A percentile compares a stretch with the other conserved stretches of the same genome.
Conservation (phyloP, 1,284 basidiomycete genomes). For the Coniophora puteana region DNA sequence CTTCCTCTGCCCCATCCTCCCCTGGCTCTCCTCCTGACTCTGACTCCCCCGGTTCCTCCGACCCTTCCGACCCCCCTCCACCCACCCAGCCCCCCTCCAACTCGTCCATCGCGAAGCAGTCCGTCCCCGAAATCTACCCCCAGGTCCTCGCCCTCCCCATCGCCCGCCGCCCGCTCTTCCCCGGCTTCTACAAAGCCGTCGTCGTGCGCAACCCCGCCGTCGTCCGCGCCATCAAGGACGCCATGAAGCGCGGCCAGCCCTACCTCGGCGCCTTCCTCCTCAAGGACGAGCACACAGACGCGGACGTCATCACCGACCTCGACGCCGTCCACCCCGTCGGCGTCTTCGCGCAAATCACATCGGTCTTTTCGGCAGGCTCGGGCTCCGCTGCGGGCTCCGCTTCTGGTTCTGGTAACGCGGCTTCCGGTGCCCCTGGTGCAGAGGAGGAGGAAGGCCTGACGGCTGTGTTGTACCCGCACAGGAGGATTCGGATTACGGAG, state of each 20-base stretch:
- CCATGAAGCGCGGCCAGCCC: conserved; percentile 95
- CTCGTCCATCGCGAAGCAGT: conserved; percentile 75
- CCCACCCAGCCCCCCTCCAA: conserved; percentile 35
- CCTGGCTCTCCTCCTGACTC: conserved; percentile 7
- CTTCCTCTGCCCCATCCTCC: conserved; percentile 15
- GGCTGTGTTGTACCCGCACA: conserved; percentile 93
- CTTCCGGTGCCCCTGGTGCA: too few species aligned
- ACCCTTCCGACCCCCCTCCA: conserved; percentile 27
- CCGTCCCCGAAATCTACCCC: conserved; percentile 86
- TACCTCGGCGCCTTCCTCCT: conserved; percentile 98
- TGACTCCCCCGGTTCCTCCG: conserved; percentile 18
- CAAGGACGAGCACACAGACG: conserved; percentile 92
- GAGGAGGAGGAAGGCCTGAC: conserved; percentile 86
- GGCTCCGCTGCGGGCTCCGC: too few species aligned
- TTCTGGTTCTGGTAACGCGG: too few species aligned
- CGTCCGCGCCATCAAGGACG: conserved; percentile 93
- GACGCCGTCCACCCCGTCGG: conserved; percentile 92
- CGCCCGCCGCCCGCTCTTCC: conserved; percentile 93
- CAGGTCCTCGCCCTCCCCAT: conserved; percentile 96
- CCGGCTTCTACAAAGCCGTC: conserved; percentile 97
- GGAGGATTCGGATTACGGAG: conserved; percentile 89
- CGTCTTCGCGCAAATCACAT: conserved; percentile 97
- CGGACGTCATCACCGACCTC: conserved; percentile 88
- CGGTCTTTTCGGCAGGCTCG: conserved; percentile 79
- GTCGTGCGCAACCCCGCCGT: conserved; percentile 89